Conservation (phyloP, 2,329 filamentous ascomycete species). For the Microsporum canis region DNA sequence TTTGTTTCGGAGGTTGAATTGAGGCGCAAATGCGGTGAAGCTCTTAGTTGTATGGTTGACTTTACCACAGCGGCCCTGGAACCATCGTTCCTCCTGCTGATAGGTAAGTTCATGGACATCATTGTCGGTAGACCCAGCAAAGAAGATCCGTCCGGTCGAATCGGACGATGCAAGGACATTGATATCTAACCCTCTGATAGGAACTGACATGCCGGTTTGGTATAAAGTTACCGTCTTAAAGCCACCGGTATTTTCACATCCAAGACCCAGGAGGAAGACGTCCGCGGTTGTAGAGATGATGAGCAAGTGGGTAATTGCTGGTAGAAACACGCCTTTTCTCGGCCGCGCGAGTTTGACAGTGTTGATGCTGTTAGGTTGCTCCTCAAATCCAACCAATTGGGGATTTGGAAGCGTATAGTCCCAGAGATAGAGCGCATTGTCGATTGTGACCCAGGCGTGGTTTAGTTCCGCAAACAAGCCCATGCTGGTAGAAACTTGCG, state of each 20-base stretch:
- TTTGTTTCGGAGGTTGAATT: constrained; percentile 34
- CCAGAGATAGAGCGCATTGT: constrained; percentile 94
- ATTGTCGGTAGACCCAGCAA: constrained; percentile 66
- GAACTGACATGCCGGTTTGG: constrained; percentile 73
- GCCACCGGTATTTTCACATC: constrained; percentile 53
- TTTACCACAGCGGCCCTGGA: constrained; percentile 74
- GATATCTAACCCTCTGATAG: constrained; percentile 65
- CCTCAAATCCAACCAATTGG: constrained; percentile 83
- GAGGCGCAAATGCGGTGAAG: constrained; percentile 47
- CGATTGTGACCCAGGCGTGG: constrained; percentile 90
- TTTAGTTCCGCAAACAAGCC: constrained; percentile 89
- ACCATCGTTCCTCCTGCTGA: constrained; percentile 96
- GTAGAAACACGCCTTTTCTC: constrained; percentile 75
- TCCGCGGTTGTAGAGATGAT: constrained; percentile 80
- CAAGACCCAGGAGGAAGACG: constrained; percentile 75
- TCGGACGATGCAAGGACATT: constrained; percentile 65
- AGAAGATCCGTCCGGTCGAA: constrained; percentile 83
- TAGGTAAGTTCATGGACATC: constrained; percentile 93
- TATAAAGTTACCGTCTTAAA: constrained; percentile 67
- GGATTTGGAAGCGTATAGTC: constrained; percentile 91
- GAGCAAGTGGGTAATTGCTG: constrained; percentile 73
- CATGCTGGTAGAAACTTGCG: constrained; percentile 83
- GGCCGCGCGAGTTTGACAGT: constrained; percentile 81
- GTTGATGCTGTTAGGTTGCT: constrained; percentile 76
- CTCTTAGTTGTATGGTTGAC: constrained; percentile 74